Base-by-base conservation (phyloP, 106 monocot species). In the Phalaenopsis aphrodite region DNA sequence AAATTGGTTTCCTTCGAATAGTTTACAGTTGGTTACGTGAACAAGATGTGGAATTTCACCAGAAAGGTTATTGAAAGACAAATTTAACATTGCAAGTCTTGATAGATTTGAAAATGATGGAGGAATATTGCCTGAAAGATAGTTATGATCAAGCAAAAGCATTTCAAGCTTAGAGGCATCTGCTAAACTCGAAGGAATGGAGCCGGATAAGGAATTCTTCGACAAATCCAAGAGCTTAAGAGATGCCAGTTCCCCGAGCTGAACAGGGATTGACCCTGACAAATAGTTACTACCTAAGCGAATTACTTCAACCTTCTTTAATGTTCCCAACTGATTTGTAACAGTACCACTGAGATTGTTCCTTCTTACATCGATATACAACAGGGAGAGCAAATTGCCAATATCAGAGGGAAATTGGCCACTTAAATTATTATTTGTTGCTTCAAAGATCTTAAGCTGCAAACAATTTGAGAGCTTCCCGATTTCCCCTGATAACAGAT, bases 61-160 rank as follows among this genome's bases (percentile, higher is more conserved):
- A 24, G 89, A 92, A 17, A 92, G 87, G 77, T 86, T 92, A 79
- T 92, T 92, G 77, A 79, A 92, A 68, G 92, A 92, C 42, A 92
- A 86, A 86, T 92, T 86, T 3, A 92, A 68, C 8, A 66, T 79
- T 5, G 19, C 61, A 41, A 92, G 88, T 11, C 30, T 83, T 2
- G 43, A 8, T 8, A 92, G 88, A 37, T 37, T 77, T 8, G 83
- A 42, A 56, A 92, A 86, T 41, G 71, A 78, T 12, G 52, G 23
- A 76, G 92, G 89, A 41, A 90, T 92, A 23, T 37, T 57, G 6
- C 92, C 92, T 30, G 85, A 85, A 12, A 92, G 87, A 23, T 61
- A 17, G 67, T 92, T 92, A 75, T 87, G 85, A 85, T 85, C 80
- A 24, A 89, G 85, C 67, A 85, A 79, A 19, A 92, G 24, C 2